Base-by-base conservation (phyloP, 2,329 filamentous ascomycete genomes). In the Talaromyces piceae region DNA sequence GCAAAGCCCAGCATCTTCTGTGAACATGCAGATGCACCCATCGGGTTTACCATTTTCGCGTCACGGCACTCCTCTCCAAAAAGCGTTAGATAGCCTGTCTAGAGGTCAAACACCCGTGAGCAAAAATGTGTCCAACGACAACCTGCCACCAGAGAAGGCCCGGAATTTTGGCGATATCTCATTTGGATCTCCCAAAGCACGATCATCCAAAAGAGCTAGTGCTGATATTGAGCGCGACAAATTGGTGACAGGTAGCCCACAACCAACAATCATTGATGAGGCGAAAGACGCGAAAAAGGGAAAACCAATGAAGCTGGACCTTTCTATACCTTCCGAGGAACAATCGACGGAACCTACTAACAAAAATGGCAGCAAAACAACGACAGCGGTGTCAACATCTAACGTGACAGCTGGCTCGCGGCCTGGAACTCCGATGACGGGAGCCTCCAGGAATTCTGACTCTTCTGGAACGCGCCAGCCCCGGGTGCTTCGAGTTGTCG, bases 401-500 rank as follows among this genome's bases (percentile, higher is more conserved):
- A 39, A 28, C 13, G 45, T 41, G 22, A 22, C 49, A 20, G 59
- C 61, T 12, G 65, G 66, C 23, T 74, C 77, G 52, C 72, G 77
- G 22, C 73, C 78, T 22, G 75, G 77, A 54, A 75, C 74, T 26
- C 74, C 75, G 2, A 57, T 66, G 45, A 71, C 69, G 12, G 57
- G 59, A 11, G 52, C 62, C 12, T 71, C 69, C 18, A 67, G 69
- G 5, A 49, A 60, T 20, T 71, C 68, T 9, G 69, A 72, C 49
- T 68, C 69, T 7, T 63, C 70, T 9, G 62, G 56, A 25, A 61
- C 64, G 41, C 69, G 69, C 37, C 67, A 70, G 33, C 70, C 78
- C 16, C 68, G 77, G 30, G 79, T 80, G n/a, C 60, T 83, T 47
- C 75, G 79, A 22, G 74, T 82, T 16, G 71, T 81, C 12, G 73